A percentile compares a stretch with the other conserved stretches of the same genome.
phyloP scores from a whole-genome alignment of 352 stramenopile species.

The Globisporangium cylindrosporum region DNA sequence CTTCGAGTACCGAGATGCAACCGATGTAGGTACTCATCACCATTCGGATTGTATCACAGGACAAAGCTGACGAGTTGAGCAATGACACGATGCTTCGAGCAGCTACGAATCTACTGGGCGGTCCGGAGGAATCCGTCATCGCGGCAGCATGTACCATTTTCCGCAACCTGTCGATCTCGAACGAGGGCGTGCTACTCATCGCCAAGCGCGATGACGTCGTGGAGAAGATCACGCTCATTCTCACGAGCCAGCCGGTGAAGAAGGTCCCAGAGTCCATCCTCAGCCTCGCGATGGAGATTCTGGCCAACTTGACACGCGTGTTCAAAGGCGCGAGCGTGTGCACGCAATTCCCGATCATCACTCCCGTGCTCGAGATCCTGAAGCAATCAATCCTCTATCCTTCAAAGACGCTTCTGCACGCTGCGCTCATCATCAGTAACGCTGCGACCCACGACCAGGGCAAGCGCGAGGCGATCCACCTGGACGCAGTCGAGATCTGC shows the following conservation, averaged over 20 bases:
- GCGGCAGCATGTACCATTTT: conserved; percentile 48
- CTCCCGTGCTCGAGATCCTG: conserved; percentile 48
- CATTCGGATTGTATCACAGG: conserved; percentile 12
- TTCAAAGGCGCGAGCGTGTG: conserved; percentile 47
- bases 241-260: conserved; percentile 45
- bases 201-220: conserved; percentile 38
- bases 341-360: conserved; percentile 40
- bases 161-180: conserved; percentile 54
- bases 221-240: conserved; percentile 36
- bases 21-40: too few species aligned
- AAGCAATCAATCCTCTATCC: conserved; percentile 54
- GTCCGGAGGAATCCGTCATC: conserved; percentile 45
- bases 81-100: conserved; percentile 53
- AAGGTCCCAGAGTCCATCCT: conserved; percentile 36
- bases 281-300: conserved; percentile 31
- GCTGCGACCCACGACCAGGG: conserved; percentile 50
- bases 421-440: conserved; percentile 47
- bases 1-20: too few species aligned
- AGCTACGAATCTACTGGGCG: conserved; percentile 36
- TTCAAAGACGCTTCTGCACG: conserved; percentile 36
- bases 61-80: conserved; percentile 38
- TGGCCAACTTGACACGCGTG: conserved; percentile 58
- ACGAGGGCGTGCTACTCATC: conserved; percentile 48
- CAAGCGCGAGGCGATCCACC: conserved; percentile 48
- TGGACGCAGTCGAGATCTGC: conserved; percentile 49